Evolutionary conservation across 2,329 filamentous ascomycete species (phyloP), one percentile per base, ranked within the genome.

Genomic region (Cercospora sojina): DNA sequence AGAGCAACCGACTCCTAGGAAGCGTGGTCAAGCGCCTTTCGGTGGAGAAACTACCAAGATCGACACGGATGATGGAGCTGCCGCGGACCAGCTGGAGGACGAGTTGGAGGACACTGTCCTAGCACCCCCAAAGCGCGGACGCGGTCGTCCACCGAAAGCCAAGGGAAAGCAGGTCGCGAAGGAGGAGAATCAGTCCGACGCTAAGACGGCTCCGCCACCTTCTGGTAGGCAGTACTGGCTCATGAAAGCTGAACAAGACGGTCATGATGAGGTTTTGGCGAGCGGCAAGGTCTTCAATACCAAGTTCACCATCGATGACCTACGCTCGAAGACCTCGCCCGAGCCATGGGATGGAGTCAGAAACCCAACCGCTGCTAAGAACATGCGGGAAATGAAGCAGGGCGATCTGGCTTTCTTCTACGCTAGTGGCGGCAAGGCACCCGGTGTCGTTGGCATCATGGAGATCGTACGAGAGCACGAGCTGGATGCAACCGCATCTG

Each of bases 361-460:
- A 56, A 84, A 83, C 60, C 74, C 75, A 18, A 77, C 77, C 79
- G 94, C 94, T 6, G 88, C 92, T 27, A 98, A 97, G 75, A 92
- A 97, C 77, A 89, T 99, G 80, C 87, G 91, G 31, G 87, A 88
- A 8, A 99, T 99, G 95, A 93, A 91, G 73, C 88, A 89, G 64
- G 93, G 93, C 59, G 95, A 99, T 76, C 84, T 93, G 32, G 93
- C 93, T 27, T 98, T 99, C 81, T 98, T 99, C 81, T 98, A 98
- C 77, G 94, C 97, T 79, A 96, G 91, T 56, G 96, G 95, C 74
- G 95, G 91, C 80, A 96, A 96, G 77, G 86, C 90, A 25, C 93
- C 93, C 0, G 94, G 91, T 2, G 92, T 98, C 56, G 93, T 90
- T 1, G 75, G 74, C n/a, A 73, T 74, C 62, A 74, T 77, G 69